phyloP scores from a whole-genome alignment of 2,329 filamentous ascomycete species.

The Annulohypoxylon truncatum region DNA sequence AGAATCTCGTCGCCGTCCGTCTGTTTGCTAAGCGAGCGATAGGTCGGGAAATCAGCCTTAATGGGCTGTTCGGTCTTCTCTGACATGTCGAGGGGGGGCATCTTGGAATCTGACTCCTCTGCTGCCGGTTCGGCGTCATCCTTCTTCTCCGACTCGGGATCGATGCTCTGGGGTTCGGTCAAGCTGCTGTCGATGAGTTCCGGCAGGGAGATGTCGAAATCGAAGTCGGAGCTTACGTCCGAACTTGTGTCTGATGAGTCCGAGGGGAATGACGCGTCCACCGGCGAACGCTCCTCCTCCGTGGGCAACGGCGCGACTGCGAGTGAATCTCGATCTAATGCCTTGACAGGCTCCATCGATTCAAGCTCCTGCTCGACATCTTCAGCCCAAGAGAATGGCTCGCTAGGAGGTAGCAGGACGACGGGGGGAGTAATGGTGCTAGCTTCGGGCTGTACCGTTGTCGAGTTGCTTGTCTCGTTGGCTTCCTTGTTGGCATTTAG shows the following conservation, averaged over 20 bases:
- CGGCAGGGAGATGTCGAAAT: background rate
- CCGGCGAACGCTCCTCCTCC: background rate
- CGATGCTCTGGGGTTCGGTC: background rate
- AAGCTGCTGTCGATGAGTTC: background rate
- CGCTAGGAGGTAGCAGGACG: background rate
- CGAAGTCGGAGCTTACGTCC: constrained; percentile 1
- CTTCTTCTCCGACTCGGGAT: background rate
- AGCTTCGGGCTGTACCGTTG: no score
- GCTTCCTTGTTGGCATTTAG: background rate
- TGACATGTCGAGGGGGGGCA: background rate
- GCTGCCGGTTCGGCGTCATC: background rate
- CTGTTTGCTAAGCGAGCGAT: background rate
- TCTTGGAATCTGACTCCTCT: background rate
- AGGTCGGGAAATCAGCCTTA: background rate
- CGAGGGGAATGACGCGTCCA: background rate
- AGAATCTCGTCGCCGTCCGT: constrained; percentile 6
- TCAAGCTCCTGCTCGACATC: constrained; percentile 19
- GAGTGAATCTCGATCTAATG: background rate
- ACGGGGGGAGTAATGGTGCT: background rate
- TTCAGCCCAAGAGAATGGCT: constrained; percentile 25
- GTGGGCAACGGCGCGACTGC: background rate
- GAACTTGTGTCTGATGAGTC: background rate
- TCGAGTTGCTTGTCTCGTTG: background rate
- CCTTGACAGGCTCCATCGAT: background rate
- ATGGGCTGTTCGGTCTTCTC: background rate